Evolutionary conservation across 2,329 filamentous ascomycete genomes (phyloP), one percentile per base, ranked within the genome.

Genomic region (Beauveria pseudobassiana): DNA sequence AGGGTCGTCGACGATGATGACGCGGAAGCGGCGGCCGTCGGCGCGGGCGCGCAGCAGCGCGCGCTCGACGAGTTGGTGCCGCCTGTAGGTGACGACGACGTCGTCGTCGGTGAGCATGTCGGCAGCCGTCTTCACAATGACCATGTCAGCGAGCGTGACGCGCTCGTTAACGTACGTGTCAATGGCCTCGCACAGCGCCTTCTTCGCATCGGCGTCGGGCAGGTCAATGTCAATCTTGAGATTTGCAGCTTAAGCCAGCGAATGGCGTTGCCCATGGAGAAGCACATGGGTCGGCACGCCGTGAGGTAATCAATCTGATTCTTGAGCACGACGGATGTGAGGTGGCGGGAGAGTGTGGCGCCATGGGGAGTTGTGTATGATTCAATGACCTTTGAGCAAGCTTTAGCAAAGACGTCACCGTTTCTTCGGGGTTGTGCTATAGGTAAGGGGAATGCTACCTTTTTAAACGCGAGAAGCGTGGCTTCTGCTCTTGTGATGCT

Each of bases 181-280:
- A 69, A 99, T 96, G 66, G 87, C 86, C 53, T 89, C 84, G 71
- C 87, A 86, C 14, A 99, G 83, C 28, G 86, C 80, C 62, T 87
- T 82, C 77, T 96, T 97, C 28, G 93, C 93, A 53, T 90, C 86
- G 22, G 85, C 78, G 72, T 99, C 93, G 34, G 90, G 86, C 1
- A 88, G 84, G 67, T 93, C 89, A 46, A 93, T 91, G 69, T 97
- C 92, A 63, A 97, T 87, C 68, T 91, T 91, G 69, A 89, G 71
- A 99, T 93, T 69, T 91, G 86, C 53, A 96, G 85, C 79, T 99
- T 99, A 55, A 99, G 82, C 82, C 92, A 93, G 60, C 95, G 86
- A 71, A 99, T 96, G 42, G 92, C 92, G 73, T 98, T 99, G 64
- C 95, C 95, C 87, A 98, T 96, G 64, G 91, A 91, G 75, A 96